A percentile compares a stretch with the other conserved stretches of the same genome.
These are phyloP conservation scores for Cutaneotrichosporon spelunceum DNA, from an alignment of 1,284 basidiomycete genomes.

Conservation along the genomic window DNA sequence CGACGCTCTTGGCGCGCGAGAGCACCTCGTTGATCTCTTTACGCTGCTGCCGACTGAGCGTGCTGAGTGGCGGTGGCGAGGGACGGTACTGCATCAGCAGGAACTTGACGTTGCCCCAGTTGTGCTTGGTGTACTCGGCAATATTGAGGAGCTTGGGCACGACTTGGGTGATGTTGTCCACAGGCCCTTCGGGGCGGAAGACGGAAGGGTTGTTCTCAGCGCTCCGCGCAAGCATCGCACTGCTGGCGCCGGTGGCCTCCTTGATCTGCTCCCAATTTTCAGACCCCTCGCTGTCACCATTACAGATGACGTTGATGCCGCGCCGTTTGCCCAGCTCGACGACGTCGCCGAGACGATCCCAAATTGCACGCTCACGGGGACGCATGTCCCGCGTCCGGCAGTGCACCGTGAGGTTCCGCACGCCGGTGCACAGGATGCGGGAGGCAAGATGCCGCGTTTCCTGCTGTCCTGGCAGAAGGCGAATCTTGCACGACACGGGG, in stretches of 20 bases:
- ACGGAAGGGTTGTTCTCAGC: conserved; percentile 90
- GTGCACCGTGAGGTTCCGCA: conserved; percentile 88
- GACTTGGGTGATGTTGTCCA: conserved; percentile 67
- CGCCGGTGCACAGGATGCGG: conserved; percentile 79
- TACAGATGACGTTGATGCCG: conserved; percentile 81
- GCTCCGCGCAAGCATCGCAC: conserved; percentile 92
- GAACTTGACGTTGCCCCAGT: conserved; percentile 88
- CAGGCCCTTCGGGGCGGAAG: conserved; percentile 68
- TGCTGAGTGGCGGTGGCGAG: conserved; percentile 54
- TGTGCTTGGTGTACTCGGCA: conserved; percentile 65
- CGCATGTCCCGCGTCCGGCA: conserved; percentile 94
- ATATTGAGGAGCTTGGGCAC: conserved; percentile 72
- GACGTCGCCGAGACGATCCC: conserved; percentile 76
- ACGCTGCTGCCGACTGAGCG: conserved; percentile 60
- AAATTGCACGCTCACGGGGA: conserved; percentile 72
- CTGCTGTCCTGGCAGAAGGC: conserved; percentile 78
- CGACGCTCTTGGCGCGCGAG: conserved; percentile 64
- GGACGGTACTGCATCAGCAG: conserved; percentile 75
- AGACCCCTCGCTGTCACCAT: conserved; percentile 84
- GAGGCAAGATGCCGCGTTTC: conserved; percentile 83
- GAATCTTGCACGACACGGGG: conserved; percentile 86
- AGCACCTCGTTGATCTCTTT: conserved; percentile 60
- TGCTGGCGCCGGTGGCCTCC: conserved; percentile 75
- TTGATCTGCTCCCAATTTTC: conserved; percentile 74
- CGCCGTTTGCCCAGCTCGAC: conserved; percentile 60